Evolutionary conservation across 73 alveolate species (phyloP).

Genomic region (Symbiodinium pilosum): DNA sequence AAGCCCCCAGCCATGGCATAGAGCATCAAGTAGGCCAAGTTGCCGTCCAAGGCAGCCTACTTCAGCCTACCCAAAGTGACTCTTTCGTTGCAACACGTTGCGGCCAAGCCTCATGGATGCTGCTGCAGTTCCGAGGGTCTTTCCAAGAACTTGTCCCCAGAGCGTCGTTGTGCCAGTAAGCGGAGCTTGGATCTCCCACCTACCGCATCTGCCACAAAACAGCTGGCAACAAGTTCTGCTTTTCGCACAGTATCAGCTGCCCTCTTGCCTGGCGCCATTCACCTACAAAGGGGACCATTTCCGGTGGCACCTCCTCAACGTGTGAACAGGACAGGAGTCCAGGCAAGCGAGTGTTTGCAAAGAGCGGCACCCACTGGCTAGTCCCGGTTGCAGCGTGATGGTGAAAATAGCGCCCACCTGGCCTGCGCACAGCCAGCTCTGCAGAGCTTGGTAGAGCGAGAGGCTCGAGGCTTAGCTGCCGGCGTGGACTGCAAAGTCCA

Average conservation of each 20-base stretch:
- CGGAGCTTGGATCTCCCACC: conserved; percentile 11
- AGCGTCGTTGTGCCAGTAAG: not conserved
- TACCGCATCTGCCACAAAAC: not conserved
- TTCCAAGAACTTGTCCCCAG: not conserved
- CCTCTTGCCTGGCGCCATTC: not conserved
- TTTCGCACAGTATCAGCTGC: too few species aligned
- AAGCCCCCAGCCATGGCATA: not conserved
- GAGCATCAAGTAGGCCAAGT: not conserved
- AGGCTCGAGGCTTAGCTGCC: not conserved
- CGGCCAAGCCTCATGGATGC: not conserved
- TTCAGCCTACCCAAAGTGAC: not conserved
- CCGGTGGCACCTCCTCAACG: not conserved
- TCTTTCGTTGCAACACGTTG: not conserved
- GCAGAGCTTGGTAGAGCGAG: too few species aligned
- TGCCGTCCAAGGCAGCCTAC: not conserved
- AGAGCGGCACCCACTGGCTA: not conserved
- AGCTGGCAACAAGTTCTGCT: too few species aligned
- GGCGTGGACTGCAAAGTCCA: not conserved
- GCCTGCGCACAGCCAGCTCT: not conserved
- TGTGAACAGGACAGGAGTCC: too few species aligned
- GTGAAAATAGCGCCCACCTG: not conserved
- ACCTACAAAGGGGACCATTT: not conserved
- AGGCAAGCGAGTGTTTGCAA: too few species aligned
- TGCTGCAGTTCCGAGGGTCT: not conserved
- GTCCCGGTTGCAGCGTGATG: not conserved